Evolutionary conservation across 2,329 filamentous ascomycete genomes (phyloP), one percentile per base, ranked within the genome.

Genomic region (Curvularia hawaiiensis): DNA sequence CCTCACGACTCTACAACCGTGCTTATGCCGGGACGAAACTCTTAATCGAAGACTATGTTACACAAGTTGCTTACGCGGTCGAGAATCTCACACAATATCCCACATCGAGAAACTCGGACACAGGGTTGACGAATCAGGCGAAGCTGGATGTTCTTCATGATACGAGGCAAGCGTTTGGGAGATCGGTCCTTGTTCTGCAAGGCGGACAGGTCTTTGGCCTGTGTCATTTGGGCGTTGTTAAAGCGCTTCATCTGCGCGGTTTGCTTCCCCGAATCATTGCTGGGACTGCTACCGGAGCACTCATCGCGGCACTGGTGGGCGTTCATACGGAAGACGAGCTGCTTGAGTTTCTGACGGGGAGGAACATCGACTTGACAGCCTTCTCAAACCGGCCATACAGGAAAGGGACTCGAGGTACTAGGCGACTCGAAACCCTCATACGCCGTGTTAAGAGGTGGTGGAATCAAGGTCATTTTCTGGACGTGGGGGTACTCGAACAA

Each of bases 131-230:
- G 16, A 88, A 86, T 38, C 90, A 93, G 77, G 86, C 87, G 56
- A 97, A 96, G 78, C 80, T 96, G 54, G 91, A 96, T 76, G 85
- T 96, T 55, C 82, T 97, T 51, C 90, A 95, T 68, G 91, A 96
- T 75, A 92, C 92, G 10, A 84, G 93, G 11, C 91, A 95, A 73
- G 91, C 92, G 0, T 96, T 96, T 77, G 94, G 93, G 10, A 84
- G 92, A 63, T 95, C 89, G 54, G 92, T 90, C 0, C 82, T 97
- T 24, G 89, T 97, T 4, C 78, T 97, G 1, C 92, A 97, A 74
- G 93, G 93, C 47, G 93, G 94, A 14, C 90, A 92, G 41, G 94
- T 96, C 56, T 97, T 97, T 69, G 93, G 93, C 2, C 79, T 97
- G 10, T 97, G 91, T 68, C 94, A 97, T 75, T 76, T 97, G 4